phyloP scores from a whole-genome alignment of 768 basidiomycete species.

The Suillus paluster region DNA sequence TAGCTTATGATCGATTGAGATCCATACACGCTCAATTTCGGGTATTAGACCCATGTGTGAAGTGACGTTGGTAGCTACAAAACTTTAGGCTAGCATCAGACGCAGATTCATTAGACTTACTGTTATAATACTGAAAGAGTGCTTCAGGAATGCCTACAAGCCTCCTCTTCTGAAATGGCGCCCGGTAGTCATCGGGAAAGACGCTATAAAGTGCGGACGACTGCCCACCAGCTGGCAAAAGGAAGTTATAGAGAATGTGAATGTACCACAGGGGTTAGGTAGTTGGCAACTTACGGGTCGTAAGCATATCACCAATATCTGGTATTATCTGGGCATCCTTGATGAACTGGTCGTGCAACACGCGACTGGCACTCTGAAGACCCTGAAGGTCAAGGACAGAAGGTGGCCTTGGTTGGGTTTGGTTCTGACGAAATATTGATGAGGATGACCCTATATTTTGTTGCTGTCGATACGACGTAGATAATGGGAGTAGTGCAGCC shows the following conservation, averaged over 20 bases:
- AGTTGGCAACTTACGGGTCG: conserved; percentile 50
- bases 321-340: conserved; percentile 79
- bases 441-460: background rate
- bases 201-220: conserved; percentile 81
- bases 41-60: conserved; percentile 91
- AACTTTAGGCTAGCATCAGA: conserved; percentile 17
- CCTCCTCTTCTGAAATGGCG: conserved; percentile 79
- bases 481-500: conserved; percentile 12
- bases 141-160: conserved; percentile 79
- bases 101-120: conserved; percentile 43
- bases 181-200: conserved; percentile 76
- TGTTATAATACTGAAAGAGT: conserved; percentile 78
- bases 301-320: conserved; percentile 72
- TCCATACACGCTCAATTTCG: conserved; percentile 94
- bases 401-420: conserved; percentile 18
- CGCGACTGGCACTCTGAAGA: conserved; percentile 67
- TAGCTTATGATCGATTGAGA: conserved; percentile 91
- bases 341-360: conserved; percentile 68
- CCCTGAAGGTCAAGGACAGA: conserved; percentile 59
- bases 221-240: conserved; percentile 56
- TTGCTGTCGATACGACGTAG: conserved; percentile 11
- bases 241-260: conserved; percentile 10
- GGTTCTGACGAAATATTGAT: conserved; percentile 10
- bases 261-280: background rate
- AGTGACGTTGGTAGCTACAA: conserved; percentile 64